Percentiles rank a stretch among this genome's conserved stretches.
phyloP scores from a whole-genome alignment of 345 rosid genomes.

The Capsella bursapastoris region DNA sequence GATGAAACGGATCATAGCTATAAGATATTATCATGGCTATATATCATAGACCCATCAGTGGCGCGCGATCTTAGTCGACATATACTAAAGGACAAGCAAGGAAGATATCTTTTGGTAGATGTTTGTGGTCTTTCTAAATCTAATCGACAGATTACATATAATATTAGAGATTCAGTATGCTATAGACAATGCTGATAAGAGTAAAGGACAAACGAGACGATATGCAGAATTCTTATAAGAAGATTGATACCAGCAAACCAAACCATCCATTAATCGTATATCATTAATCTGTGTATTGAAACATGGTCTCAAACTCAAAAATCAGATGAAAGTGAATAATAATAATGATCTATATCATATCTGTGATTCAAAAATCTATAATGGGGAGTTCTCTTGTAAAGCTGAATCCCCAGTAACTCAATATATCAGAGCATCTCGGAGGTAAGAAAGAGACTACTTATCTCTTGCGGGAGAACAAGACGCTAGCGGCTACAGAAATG shows the following conservation, averaged over 20 bases:
- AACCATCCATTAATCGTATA: slow-evolving; percentile 28
- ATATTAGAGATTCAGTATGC: not conserved
- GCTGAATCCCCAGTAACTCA: slow-evolving; percentile 31
- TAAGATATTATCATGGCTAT: not conserved
- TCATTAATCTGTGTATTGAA: slow-evolving; percentile 5
- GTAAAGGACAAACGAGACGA: not conserved
- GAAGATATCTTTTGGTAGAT: not conserved
- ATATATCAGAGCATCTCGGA: slow-evolving; percentile 22
- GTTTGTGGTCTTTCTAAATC: not conserved
- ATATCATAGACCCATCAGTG: slow-evolving; percentile 4
- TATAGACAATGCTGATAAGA: not conserved
- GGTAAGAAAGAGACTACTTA: slow-evolving; percentile 39
- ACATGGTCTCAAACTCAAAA: slow-evolving; percentile 12
- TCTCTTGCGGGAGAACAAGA: slow-evolving; percentile 62
- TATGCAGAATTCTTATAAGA: not conserved
- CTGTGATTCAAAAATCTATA: slow-evolving; percentile 19
- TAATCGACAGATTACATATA: not conserved
- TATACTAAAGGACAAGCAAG: not conserved
- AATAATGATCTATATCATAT: slow-evolving; percentile 17
- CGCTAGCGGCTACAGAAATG: slow-evolving; percentile 65
- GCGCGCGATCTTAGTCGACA: not conserved
- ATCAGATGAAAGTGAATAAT: not conserved
- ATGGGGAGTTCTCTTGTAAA: slow-evolving; percentile 17
- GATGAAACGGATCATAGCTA: not conserved
- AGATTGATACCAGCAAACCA: slow-evolving; percentile 14